Percentiles rank a stretch among this genome's conserved stretches.
Evolutionary conservation across 371 early-diverging fungal species (phyloP).

Genomic region (Syncephalastrum monosporum): DNA sequence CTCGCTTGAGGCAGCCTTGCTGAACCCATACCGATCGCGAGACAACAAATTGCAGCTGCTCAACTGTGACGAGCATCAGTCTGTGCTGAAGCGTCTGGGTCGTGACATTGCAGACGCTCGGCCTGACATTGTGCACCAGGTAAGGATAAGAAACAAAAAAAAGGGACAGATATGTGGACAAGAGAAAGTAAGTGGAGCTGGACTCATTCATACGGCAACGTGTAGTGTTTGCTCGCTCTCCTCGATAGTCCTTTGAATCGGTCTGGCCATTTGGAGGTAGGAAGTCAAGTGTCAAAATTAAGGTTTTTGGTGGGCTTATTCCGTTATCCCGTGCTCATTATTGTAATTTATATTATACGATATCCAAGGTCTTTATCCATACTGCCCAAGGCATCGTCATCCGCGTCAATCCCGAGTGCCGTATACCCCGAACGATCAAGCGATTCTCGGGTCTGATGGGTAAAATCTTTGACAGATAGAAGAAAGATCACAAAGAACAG

Average conservation of each 20-base stretch:
- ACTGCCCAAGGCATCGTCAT: conserved; percentile 94
- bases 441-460: conserved; percentile 96
- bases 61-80: conserved; percentile 97
- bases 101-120: conserved; percentile 83
- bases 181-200: background rate
- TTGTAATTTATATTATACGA: background rate
- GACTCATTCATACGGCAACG: conserved; percentile 1
- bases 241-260: conserved; percentile 98
- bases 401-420: conserved; percentile 94
- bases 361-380: conserved; percentile 80
- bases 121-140: conserved; percentile 98
- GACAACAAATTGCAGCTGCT: conserved; percentile 88
- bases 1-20: conserved; percentile 87
- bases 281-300: conserved; percentile 23
- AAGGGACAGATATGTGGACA: too few relatives aligned
- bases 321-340: background rate
- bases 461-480: conserved; percentile 22
- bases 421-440: conserved; percentile 98
- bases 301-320: background rate
- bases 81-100: conserved; percentile 80
- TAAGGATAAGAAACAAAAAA: conserved; percentile 21
- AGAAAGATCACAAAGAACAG: too few relatives aligned
- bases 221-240: conserved; percentile 90
- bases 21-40: conserved; percentile 65
- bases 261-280: conserved; percentile 87